Conservation (phyloP, 805 yeast genomes). For the Metschnikowia gelsemii region DNA sequence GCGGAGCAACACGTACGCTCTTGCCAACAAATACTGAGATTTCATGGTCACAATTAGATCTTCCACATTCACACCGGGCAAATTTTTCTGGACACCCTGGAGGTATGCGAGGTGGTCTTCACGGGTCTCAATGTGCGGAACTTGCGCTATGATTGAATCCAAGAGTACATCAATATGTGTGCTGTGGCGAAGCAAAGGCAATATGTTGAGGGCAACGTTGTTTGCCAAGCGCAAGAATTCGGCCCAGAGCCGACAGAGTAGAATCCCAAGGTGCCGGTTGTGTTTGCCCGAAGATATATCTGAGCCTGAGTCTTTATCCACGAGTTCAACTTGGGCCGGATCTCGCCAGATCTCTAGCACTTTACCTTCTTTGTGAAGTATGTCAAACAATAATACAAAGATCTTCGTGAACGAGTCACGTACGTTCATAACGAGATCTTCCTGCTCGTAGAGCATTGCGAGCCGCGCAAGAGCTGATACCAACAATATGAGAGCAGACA, state of each 20-base stretch:
- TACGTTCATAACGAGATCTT: slow-evolving; percentile 18
- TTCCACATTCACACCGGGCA: slow-evolving; percentile 11
- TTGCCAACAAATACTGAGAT: slow-evolving; percentile 31
- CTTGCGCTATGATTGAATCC: slow-evolving; percentile 19
- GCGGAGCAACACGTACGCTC: slow-evolving; percentile 19
- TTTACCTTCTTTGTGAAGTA: slow-evolving; percentile 16
- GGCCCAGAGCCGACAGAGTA: slow-evolving; percentile 36
- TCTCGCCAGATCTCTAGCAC: slow-evolving; percentile 34
- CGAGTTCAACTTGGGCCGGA: slow-evolving; percentile 28
- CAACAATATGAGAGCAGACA: slow-evolving; percentile 10
- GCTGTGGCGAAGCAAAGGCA: slow-evolving; percentile 25
- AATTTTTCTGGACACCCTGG: slow-evolving; percentile 10
- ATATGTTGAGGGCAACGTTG: slow-evolving; percentile 26
- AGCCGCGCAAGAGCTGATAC: slow-evolving; percentile 27
- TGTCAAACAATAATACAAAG: slow-evolving; percentile 23
- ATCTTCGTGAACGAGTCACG: slow-evolving; percentile 21
- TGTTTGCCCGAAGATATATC: no score
- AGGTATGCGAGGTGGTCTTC: slow-evolving; percentile 28
- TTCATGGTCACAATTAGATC: slow-evolving; percentile 24
- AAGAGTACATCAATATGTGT: slow-evolving; percentile 23
- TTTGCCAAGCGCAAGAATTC: slow-evolving; percentile 36
- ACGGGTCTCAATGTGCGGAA: slow-evolving; percentile 25
- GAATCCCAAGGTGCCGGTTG: slow-evolving; percentile 29
- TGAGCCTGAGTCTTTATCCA: no score
- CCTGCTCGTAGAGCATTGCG: slow-evolving; percentile 21